Base-by-base conservation (phyloP, 495 filamentous ascomycete genomes). In the Amphirosellinia nigrospora region DNA sequence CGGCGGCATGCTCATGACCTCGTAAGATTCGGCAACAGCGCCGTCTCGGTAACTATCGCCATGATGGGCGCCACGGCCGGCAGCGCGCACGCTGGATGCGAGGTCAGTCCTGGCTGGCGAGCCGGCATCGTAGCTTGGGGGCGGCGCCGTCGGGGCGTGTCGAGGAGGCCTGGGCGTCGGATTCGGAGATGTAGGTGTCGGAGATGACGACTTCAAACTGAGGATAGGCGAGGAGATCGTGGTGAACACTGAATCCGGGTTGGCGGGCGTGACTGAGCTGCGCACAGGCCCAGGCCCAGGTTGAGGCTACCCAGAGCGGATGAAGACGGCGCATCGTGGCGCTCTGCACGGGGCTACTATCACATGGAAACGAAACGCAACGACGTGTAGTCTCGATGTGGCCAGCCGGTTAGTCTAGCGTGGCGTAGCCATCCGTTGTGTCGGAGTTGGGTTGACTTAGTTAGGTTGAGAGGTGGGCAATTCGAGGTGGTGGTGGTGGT, bases 191-290 rank as follows among this genome's bases (percentile, higher is more conserved):
- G 74, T 89, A 92, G 23, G 88, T 83, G 23, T 94, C 89, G 11
- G 91, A 89, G 79, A 95, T 93, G 55, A 90, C 79, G 6, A 98
- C 86, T 78, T 97, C 91, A 75, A 91, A 98, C 91, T 98, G 96
- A 32, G 96, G 96, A 83, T 91, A 93, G 26, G 96, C 95, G 43
- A 97, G 85, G 11, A 99, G 78, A 79, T 99, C 96, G 76, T 98
- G 94, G 74, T 96, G 89, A 39, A 97, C 91, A 73, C 83, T 86
- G 70, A 86, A 86, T 48, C 81, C 74, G 9, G 77, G 82, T 64
- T 85, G 82, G 23, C 82, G 81, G 68, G 82, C 83, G 60, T 61
- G 66, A 66, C 76, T 78, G 34, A 83, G 77, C 77, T 74, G 78
- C 71, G 81, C 74, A 38, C 34, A 64, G 50, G 60, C 36, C 58